phyloP scores from a whole-genome alignment of 257 asterid species.

The Solanum rostratum region DNA sequence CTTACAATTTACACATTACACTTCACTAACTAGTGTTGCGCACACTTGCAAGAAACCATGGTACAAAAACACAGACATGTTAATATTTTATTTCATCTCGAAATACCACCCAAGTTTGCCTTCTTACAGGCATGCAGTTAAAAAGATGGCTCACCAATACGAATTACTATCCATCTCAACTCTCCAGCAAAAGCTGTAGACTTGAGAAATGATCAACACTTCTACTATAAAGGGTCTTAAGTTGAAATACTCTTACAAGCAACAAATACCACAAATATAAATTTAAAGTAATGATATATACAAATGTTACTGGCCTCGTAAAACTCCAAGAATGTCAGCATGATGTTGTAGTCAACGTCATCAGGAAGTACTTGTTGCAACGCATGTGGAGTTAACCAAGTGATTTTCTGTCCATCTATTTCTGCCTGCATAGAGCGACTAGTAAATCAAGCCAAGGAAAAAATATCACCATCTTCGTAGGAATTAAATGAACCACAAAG shows the following conservation, averaged over 20 bases:
- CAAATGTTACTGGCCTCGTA: constrained; percentile 51
- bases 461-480: neutral
- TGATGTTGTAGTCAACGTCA: constrained; percentile 77
- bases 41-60: neutral
- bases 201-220: neutral
- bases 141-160: neutral
- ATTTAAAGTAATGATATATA: neutral
- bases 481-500: neutral
- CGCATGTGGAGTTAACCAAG: constrained; percentile 98
- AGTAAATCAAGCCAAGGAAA: neutral
- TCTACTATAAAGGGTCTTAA: neutral
- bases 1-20: neutral
- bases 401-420: constrained; percentile 82
- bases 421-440: constrained; percentile 50
- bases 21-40: neutral
- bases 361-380: constrained; percentile 87
- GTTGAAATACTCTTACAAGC: neutral
- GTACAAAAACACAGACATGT: neutral
- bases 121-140: neutral
- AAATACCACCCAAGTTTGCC: neutral
- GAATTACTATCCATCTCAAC: neutral
- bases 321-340: constrained; percentile 87
- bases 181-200: neutral
- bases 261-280: neutral
- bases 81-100: neutral